phyloP scores from a whole-genome alignment of 805 yeast species.

The Starmerella lactis-condensi region DNA sequence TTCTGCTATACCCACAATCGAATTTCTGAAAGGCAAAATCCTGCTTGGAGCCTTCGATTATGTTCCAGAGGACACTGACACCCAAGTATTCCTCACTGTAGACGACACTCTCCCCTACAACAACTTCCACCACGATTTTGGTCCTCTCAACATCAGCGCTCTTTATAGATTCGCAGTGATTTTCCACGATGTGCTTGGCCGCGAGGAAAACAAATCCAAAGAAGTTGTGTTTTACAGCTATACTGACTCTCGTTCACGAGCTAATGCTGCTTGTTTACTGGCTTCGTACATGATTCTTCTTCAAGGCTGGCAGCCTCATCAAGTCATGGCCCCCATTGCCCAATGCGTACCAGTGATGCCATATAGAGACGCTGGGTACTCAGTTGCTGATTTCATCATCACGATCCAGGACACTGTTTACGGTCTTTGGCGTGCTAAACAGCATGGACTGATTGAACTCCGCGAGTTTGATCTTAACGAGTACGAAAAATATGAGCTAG shows the following conservation, averaged over 20 bases:
- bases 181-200: slow-evolving; percentile 78
- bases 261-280: slow-evolving; percentile 85
- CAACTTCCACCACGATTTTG: slow-evolving; percentile 90
- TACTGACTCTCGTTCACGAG: slow-evolving; percentile 59
- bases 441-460: slow-evolving; percentile 70
- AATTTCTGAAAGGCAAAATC: slow-evolving; percentile 29
- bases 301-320: slow-evolving; percentile 97
- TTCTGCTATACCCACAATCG: no score
- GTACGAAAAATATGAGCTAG: slow-evolving; percentile 85
- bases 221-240: slow-evolving; percentile 83
- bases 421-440: slow-evolving; percentile 96
- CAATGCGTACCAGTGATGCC: slow-evolving; percentile 84
- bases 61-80: slow-evolving; percentile 57
- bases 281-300: slow-evolving; percentile 89
- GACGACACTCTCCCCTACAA: slow-evolving; percentile 86
- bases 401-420: slow-evolving; percentile 89
- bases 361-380: slow-evolving; percentile 93
- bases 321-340: slow-evolving; percentile 82
- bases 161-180: slow-evolving; percentile 88
- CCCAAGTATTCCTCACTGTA: slow-evolving; percentile 69
- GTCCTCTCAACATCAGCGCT: slow-evolving; percentile 87
- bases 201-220: slow-evolving; percentile 61
- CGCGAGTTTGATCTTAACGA: slow-evolving; percentile 74
- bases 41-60: slow-evolving; percentile 79
- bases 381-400: slow-evolving; percentile 82